Evolutionary conservation across 768 basidiomycete genomes (phyloP), one percentile per base, ranked within the genome.

Genomic region (Amanita phalloides): DNA sequence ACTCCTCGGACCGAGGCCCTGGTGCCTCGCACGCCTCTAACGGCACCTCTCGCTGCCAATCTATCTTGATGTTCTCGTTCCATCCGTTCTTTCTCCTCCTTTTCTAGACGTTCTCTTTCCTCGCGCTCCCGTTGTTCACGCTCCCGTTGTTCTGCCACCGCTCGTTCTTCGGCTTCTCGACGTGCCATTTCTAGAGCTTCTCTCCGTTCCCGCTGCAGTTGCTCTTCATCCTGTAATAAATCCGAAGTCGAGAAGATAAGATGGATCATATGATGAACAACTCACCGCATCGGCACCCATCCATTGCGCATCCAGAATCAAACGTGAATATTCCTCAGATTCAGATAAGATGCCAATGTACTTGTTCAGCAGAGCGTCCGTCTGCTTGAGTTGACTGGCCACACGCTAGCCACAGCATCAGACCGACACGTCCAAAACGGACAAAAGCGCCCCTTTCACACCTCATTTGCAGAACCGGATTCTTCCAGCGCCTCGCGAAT

Each of bases 241-340:
- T 25, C 10, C 30, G 9, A 33, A 21, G 23, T 2, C 23, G 25
- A n/a, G 30, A 23, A 37, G 14, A 26, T 69, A 13, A 42, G 28
- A 3, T n/a, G n/a, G 26, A 28, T 41, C 48, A n/a, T 41, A 21
- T 26, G 9, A n/a, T 35, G 30, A 33, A 37, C 13, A 33, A 13
- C 79, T 68, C 60, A 87, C 88, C 41, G 71, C 78, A 55, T 85
- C 83, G 36, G 81, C 84, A 2, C 88, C 88, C 49, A 76, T 68
- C 85, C 85, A 90, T 53, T 77, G 68, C 54, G 87, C 83, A 61
- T 90, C 87, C 54, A 89, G 81, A 14, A 90, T 78, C 53, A 90
- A 64, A 28, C 76, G 76, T 2, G 85, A 69, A 54, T 78, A 73
- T 11, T 78, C 74, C 63, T 89, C 87, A 2, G 86, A 85, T 62